Percentiles rank a stretch among this genome's conserved stretches.
phyloP scores from a whole-genome alignment of 768 basidiomycete species.

The Naganishia friedmannii region DNA sequence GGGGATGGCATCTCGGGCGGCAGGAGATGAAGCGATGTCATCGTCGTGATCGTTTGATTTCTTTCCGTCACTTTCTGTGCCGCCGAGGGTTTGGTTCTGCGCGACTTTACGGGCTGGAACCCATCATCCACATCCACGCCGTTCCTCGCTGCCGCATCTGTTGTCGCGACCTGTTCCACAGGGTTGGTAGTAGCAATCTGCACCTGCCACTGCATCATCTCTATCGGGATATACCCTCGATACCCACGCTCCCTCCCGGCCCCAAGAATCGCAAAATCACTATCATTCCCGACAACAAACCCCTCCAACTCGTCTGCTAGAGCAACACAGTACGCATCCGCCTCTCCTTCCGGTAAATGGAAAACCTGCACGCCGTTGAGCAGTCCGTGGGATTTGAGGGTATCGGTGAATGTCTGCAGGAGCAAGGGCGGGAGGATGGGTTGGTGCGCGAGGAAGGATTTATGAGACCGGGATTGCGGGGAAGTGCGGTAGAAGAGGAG shows the following conservation, averaged over 20 bases:
- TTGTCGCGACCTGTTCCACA: slow-evolving; percentile 32
- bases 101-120: slow-evolving; percentile 13
- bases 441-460: slow-evolving; percentile 36
- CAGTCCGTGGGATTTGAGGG: slow-evolving; percentile 34
- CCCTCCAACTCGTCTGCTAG: slow-evolving; percentile 46
- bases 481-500: slow-evolving; percentile 52
- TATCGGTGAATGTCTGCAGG: slow-evolving; percentile 44
- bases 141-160: not conserved
- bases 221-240: slow-evolving; percentile 49
- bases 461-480: slow-evolving; percentile 42
- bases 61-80: slow-evolving; percentile 12
- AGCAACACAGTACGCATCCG: slow-evolving; percentile 46
- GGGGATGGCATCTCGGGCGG: slow-evolving; percentile 1
- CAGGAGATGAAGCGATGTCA: slow-evolving; percentile 12
- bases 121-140: slow-evolving; percentile 19
- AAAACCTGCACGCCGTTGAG: slow-evolving; percentile 31
- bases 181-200: not conserved
- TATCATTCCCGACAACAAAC: slow-evolving; percentile 48
- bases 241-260: slow-evolving; percentile 20
- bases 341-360: slow-evolving; percentile 47
- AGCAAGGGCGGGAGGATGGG: slow-evolving; percentile 48
- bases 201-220: slow-evolving; percentile 47
- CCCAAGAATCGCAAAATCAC: slow-evolving; percentile 43
- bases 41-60: slow-evolving; percentile 11
- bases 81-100: not conserved